Conservation (phyloP, 2,329 filamentous ascomycete genomes). For the Teratosphaeria gauchensis region DNA sequence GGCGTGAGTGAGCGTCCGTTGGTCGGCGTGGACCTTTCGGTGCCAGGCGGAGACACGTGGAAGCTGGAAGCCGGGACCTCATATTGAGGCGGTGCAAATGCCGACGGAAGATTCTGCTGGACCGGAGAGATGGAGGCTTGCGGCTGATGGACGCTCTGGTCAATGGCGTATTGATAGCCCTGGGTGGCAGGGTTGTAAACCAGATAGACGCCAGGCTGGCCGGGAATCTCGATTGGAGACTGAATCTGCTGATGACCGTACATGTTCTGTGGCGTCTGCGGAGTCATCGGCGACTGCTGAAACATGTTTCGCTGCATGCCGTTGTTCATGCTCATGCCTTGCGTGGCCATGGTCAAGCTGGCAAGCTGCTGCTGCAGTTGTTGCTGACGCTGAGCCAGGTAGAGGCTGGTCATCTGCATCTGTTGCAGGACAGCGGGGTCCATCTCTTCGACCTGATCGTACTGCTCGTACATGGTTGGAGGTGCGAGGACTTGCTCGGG, state of each 20-base stretch:
- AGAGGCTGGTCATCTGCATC: conserved; percentile 81
- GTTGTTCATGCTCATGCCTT: conserved; percentile 59
- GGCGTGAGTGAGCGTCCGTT: conserved; percentile 55
- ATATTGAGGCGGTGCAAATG: conserved; percentile 13
- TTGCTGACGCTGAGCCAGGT: conserved; percentile 89
- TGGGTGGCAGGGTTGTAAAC: conserved; percentile 81
- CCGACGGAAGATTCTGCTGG: conserved; percentile 18
- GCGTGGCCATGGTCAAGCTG: conserved; percentile 69
- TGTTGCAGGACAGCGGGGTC: conserved; percentile 83
- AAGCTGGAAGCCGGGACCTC: conserved; percentile 46
- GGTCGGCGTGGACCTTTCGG: conserved; percentile 40
- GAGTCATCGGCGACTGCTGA: conserved; percentile 32
- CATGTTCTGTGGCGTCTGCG: conserved; percentile 45
- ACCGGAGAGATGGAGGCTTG: conserved; percentile 21
- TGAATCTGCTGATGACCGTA: conserved; percentile 59
- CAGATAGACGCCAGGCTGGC: conserved; percentile 66
- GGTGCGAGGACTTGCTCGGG: conserved; percentile 85
- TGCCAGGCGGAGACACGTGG: conserved; percentile 67
- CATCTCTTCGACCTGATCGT: conserved; percentile 63
- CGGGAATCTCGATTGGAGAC: conserved; percentile 54
- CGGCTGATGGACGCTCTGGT: conserved; percentile 51
- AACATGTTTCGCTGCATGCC: conserved; percentile 10
- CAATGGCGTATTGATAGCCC: conserved; percentile 71
- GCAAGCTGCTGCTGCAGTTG: conserved; percentile 87
- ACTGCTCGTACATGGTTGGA: conserved; percentile 54